Conservation (phyloP, 2,329 filamentous ascomycete genomes). For the Ceratocystiopsis sp. region DNA sequence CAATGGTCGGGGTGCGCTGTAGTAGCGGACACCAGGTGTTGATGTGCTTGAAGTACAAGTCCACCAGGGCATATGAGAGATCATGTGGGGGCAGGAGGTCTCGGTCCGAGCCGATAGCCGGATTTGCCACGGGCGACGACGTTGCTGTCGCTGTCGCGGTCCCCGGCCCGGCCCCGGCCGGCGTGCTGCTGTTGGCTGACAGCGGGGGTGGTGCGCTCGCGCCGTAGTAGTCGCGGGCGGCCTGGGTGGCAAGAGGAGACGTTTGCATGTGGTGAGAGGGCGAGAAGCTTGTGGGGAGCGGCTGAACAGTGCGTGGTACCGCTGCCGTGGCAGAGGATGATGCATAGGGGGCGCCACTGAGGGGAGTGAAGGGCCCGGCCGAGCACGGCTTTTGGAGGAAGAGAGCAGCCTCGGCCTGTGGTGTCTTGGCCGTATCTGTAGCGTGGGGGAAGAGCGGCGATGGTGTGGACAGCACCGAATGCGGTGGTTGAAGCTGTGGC, state of each 20-base stretch:
- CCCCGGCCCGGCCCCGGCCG: neutral
- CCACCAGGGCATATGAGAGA: constrained; percentile 53
- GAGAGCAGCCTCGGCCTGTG: constrained; percentile 37
- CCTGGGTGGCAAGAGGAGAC: constrained; percentile 20
- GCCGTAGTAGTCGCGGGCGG: constrained; percentile 34
- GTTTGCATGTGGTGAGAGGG: constrained; percentile 16
- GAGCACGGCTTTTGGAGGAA: constrained; percentile 41
- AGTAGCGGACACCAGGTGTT: constrained; percentile 81
- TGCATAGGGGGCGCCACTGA: no score
- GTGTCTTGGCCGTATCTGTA: no score
- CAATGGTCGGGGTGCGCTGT: constrained; percentile 67
- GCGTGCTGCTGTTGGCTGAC: constrained; percentile 5
- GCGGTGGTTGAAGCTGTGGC: no score
- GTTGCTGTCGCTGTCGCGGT: constrained; percentile 1
- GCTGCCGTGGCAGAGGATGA: no score
- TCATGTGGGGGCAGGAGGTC: constrained; percentile 56
- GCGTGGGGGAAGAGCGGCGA: no score
- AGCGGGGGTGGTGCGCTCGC: constrained; percentile 8
- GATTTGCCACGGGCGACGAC: constrained; percentile 28
- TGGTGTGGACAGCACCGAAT: no score
- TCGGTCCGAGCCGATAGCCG: constrained; percentile 32
- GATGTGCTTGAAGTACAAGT: constrained; percentile 64
- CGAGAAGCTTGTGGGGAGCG: constrained; percentile 21
- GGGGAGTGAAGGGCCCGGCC: constrained; percentile 10
- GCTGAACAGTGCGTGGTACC: no score